Percentiles rank a stretch among this genome's conserved stretches.
These are phyloP conservation scores for Pelargonium myrrhifolium DNA, from an alignment of 441 rosid species.

Conservation along the genomic window DNA sequence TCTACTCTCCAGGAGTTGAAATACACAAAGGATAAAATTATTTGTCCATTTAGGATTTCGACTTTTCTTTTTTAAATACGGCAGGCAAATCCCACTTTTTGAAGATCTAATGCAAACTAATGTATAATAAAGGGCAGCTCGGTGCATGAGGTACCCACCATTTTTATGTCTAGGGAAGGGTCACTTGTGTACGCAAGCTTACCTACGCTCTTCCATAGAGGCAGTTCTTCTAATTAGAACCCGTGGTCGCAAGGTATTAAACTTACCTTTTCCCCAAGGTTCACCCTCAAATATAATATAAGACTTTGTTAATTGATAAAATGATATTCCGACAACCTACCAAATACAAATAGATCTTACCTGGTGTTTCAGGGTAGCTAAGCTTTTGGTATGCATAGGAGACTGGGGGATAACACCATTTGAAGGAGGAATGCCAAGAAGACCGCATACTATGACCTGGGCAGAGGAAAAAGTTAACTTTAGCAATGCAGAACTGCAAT, in stretches of 20 bases:
- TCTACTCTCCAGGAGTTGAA: background rate
- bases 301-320: background rate
- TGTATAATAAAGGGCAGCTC: too few species aligned
- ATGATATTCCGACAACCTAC: background rate
- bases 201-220: too few species aligned
- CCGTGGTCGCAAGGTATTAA: too few species aligned
- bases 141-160: too few species aligned
- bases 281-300: background rate
- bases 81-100: background rate
- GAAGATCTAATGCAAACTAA: background rate
- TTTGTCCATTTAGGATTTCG: background rate
- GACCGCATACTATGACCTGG: constrained; percentile 66
- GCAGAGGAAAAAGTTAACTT: constrained; percentile 13
- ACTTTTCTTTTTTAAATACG: background rate
- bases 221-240: too few species aligned
- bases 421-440: constrained; percentile 74
- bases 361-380: constrained; percentile 77
- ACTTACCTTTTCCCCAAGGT: background rate
- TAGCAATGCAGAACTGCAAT: background rate
- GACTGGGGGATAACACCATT: constrained; percentile 83
- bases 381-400: constrained; percentile 76
- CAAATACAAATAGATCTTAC: constrained; percentile 25
- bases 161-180: too few species aligned
- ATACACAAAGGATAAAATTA: background rate
- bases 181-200: too few species aligned